phyloP scores from a whole-genome alignment of 306 rosid species.

The Inga leiocalycina region DNA sequence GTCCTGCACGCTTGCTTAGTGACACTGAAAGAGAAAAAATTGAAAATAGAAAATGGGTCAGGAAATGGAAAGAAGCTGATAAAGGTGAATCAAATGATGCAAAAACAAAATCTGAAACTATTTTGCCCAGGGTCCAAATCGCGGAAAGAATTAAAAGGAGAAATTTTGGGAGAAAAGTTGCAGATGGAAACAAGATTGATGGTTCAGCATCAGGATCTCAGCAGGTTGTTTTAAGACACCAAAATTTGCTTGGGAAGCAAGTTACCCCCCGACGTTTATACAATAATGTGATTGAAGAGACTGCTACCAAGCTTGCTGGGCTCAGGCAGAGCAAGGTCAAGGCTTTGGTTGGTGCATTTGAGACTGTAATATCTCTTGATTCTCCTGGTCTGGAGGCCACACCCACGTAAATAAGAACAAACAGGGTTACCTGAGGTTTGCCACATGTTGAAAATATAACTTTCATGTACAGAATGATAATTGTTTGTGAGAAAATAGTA shows the following conservation, averaged over 20 bases:
- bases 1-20: conserved; percentile 44
- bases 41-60: conserved; percentile 28
- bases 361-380: conserved; percentile 87
- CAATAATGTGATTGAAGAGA: conserved; percentile 93
- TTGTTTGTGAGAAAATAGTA: not conserved
- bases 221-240: conserved; percentile 75
- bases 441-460: not conserved
- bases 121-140: conserved; percentile 33
- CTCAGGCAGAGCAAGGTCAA: conserved; percentile 84
- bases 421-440: conserved; percentile 37
- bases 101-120: conserved; percentile 41
- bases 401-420: conserved; percentile 33
- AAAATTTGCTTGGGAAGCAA: conserved; percentile 54
- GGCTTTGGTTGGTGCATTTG: conserved; percentile 93
- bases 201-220: conserved; percentile 44
- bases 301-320: conserved; percentile 80
- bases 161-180: conserved; percentile 44
- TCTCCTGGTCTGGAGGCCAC: conserved; percentile 38
- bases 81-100: conserved; percentile 39
- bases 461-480: conserved; percentile 40
- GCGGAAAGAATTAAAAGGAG: conserved; percentile 46
- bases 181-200: conserved; percentile 36
- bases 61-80: conserved; percentile 38
- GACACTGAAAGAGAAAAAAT: conserved; percentile 32
- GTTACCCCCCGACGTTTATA: conserved; percentile 53